Percentiles rank a stretch among this genome's conserved stretches.
These are phyloP conservation scores for Alternaria sp. DNA, from an alignment of 2,329 filamentous ascomycete species.

Conservation along the genomic window DNA sequence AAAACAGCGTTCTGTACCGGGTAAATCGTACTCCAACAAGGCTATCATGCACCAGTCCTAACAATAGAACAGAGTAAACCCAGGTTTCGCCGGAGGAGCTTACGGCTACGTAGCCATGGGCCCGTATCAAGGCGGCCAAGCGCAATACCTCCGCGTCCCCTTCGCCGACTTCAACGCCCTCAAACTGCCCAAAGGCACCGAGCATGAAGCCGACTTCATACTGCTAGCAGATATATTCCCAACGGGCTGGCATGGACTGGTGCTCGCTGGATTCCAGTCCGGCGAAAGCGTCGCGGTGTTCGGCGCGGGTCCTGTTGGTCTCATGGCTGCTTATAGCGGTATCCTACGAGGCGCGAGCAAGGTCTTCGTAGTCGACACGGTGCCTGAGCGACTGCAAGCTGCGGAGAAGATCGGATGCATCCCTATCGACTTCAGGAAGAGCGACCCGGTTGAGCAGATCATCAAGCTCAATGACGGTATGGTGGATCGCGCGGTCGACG, in stretches of 20 bases:
- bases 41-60: background rate
- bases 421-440: constrained; percentile 66
- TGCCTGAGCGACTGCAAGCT: constrained; percentile 63
- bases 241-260: constrained; percentile 64
- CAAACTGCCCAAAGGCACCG: constrained; percentile 65
- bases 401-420: constrained; percentile 68
- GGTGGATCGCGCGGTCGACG: constrained; percentile 70
- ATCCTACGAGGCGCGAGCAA: constrained; percentile 65
- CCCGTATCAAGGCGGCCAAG: constrained; percentile 63
- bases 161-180: constrained; percentile 72
- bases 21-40: constrained; percentile 7
- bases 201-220: constrained; percentile 67
- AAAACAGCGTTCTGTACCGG: constrained; percentile 71
- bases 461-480: constrained; percentile 64
- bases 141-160: constrained; percentile 69
- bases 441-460: constrained; percentile 67
- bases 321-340: constrained; percentile 71
- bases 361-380: constrained; percentile 69
- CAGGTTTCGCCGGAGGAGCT: constrained; percentile 65
- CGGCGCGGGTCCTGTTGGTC: constrained; percentile 66
- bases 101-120: constrained; percentile 70
- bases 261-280: constrained; percentile 64
- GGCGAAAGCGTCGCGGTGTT: constrained; percentile 71
- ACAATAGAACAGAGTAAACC: constrained; percentile 54
- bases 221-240: constrained; percentile 59